phyloP scores from a whole-genome alignment of 176 grass and related monocot genomes.

The Ananas comosus region DNA sequence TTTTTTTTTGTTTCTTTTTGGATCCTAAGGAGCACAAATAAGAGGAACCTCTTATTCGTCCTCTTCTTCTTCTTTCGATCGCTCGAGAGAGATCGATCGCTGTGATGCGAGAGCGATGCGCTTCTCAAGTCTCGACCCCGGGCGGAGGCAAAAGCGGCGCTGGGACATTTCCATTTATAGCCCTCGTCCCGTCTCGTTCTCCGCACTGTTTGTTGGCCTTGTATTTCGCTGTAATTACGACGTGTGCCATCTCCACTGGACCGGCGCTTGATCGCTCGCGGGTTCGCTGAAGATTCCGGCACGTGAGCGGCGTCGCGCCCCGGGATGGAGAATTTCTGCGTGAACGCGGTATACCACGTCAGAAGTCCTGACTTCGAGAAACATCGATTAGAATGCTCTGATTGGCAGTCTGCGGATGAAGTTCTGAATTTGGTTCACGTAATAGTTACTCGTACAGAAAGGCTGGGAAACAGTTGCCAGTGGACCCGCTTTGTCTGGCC shows the following conservation, averaged over 20 bases:
- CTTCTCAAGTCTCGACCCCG: no score
- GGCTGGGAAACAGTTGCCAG: not conserved
- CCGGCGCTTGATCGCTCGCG: no score
- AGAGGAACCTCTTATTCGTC: not conserved
- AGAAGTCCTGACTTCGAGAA: no score
- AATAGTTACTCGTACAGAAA: not conserved
- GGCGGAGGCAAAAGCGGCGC: not conserved
- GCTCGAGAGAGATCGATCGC: constrained; percentile 1
- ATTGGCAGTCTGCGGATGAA: not conserved
- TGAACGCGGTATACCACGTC: no score
- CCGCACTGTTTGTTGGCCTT: not conserved
- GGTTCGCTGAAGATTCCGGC: not conserved
- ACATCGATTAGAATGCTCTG: no score
- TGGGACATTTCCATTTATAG: constrained; percentile 4
- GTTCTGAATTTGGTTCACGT: not conserved
- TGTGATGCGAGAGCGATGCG: not conserved
- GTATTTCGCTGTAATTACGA: not conserved
- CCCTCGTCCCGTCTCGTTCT: not conserved
- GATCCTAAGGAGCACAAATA: not conserved
- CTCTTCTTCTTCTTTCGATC: not conserved
- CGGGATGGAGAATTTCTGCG: no score
- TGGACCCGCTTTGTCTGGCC: not conserved
- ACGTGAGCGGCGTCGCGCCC: not conserved
- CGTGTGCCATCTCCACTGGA: not conserved
- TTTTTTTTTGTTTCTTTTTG: not conserved